These are phyloP conservation scores for Floccularia luteovirens DNA, from an alignment of 768 basidiomycete species.

Conservation along the genomic window DNA sequence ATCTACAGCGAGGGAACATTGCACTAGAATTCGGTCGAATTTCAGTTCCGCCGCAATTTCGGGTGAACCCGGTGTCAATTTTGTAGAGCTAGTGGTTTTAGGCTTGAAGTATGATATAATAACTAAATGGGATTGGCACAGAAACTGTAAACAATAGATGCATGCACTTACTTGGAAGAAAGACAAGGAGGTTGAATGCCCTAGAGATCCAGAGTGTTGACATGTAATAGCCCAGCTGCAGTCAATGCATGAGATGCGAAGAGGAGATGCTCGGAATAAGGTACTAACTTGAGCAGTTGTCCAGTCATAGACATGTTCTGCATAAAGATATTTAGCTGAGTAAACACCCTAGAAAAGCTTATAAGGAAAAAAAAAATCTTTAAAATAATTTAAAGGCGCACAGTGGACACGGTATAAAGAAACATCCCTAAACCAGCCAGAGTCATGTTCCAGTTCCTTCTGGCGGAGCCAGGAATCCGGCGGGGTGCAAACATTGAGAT, in stretches of 20 bases:
- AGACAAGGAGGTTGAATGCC: constrained; percentile 55
- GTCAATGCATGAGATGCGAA: constrained; percentile 2
- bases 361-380: neutral
- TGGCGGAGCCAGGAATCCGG: constrained; percentile 27
- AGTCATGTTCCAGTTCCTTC: constrained; percentile 70
- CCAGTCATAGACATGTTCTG: constrained; percentile 67
- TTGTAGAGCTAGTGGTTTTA: constrained; percentile 21
- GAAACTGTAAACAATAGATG: neutral
- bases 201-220: constrained; percentile 59
- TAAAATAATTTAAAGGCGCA: constrained; percentile 24
- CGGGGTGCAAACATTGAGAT: constrained; percentile 65
- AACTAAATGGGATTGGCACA: constrained; percentile 27
- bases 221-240: constrained; percentile 67
- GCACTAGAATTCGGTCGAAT: constrained; percentile 65
- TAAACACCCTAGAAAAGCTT: constrained; percentile 46
- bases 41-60: constrained; percentile 52
- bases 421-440: constrained; percentile 60
- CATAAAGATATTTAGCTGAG: constrained; percentile 74
- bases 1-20: constrained; percentile 60
- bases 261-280: neutral
- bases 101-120: constrained; percentile 57
- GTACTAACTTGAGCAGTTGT: constrained; percentile 41
- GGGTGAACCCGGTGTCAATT: constrained; percentile 22
- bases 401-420: constrained; percentile 54
- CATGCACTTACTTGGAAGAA: constrained; percentile 54